Evolutionary conservation across 139 green algal species (phyloP).

Genomic region (Zygnema cylindricum): DNA sequence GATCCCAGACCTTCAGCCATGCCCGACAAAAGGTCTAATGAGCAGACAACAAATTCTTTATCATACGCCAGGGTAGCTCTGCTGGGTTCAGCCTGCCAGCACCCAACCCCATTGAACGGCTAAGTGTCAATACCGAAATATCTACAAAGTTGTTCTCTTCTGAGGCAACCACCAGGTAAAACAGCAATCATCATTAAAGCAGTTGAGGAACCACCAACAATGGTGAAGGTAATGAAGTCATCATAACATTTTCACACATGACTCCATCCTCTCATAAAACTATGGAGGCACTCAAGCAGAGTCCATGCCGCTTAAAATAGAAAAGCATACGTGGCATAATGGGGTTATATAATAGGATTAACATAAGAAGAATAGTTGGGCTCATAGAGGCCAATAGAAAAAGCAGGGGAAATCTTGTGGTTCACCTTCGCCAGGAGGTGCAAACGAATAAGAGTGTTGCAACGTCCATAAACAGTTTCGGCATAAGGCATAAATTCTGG

Average conservation of each 20-base stretch:
- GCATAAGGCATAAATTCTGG: slow-evolving; percentile 70
- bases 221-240: not conserved
- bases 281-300: no score
- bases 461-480: slow-evolving; percentile 71
- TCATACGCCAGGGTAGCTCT: slow-evolving; percentile 58
- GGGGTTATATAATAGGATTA: no score
- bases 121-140: not conserved
- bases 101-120: not conserved
- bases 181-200: not conserved
- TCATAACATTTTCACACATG: no score
- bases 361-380: no score
- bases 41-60: slow-evolving; percentile 66
- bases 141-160: not conserved
- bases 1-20: slow-evolving; percentile 79
- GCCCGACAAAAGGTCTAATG: slow-evolving; percentile 83
- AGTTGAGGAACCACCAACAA: not conserved
- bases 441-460: slow-evolving; percentile 66
- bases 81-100: slow-evolving; percentile 9
- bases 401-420: no score
- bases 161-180: not conserved
- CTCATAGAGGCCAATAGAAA: no score
- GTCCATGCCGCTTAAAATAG: no score
- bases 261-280: no score
- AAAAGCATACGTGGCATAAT: no score
- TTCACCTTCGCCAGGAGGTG: slow-evolving; percentile 65